Percentiles rank a stretch among this genome's conserved stretches.
Conservation (phyloP, 179 eudicot species). For the Beta corolliflora region DNA sequence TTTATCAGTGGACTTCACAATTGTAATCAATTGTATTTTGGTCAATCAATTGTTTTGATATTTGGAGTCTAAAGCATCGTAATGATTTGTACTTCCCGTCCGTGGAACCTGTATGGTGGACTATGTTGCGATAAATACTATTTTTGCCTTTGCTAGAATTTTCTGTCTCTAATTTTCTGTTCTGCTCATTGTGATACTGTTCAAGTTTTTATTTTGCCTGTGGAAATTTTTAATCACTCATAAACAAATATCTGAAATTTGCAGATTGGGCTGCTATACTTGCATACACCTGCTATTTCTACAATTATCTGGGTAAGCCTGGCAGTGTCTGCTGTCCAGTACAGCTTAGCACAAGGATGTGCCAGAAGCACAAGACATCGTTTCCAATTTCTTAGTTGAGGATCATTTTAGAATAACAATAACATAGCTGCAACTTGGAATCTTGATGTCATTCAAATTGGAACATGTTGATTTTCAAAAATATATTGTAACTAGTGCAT, state of each 20-base stretch:
- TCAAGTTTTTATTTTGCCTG: not conserved
- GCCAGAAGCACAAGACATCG: not conserved
- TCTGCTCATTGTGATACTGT: not conserved
- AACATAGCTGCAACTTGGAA: not conserved
- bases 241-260: not conserved
- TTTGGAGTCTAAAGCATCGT: slow-evolving; percentile 14
- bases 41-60: slow-evolving; percentile 4
- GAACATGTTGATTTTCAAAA: not conserved
- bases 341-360: not conserved
- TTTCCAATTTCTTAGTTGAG: not conserved
- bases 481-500: not conserved
- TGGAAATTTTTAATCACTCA: not conserved
- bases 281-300: not conserved
- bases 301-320: not conserved
- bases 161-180: not conserved
- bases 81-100: not conserved
- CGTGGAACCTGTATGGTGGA: not conserved
- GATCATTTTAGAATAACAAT: not conserved
- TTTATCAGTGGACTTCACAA: slow-evolving; percentile 2
- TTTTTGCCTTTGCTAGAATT: not conserved
- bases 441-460: not conserved
- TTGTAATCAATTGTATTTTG: slow-evolving; percentile 6
- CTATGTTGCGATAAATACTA: not conserved
- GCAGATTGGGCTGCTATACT: slow-evolving; percentile 1
- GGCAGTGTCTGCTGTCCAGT: not conserved